Evolutionary conservation across 805 yeast genomes (phyloP), one percentile per base, ranked within the genome.

Genomic region (Ogataea sp.): DNA sequence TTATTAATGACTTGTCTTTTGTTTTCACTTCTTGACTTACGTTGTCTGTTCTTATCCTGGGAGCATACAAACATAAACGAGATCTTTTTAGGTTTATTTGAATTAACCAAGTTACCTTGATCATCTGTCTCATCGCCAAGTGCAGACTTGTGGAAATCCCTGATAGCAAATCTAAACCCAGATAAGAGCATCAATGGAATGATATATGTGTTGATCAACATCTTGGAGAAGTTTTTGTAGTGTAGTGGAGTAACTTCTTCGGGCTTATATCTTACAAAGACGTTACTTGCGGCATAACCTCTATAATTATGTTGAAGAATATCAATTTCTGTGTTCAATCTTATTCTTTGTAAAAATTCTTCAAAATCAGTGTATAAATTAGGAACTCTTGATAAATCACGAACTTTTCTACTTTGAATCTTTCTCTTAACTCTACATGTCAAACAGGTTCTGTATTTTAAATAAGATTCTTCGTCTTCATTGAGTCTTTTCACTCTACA

Each of bases 1-100:
- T 59, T 64, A 47, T 67, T 68, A 8, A 56, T 44, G 16, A 65
- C 58, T 25, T 50, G 57, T 38, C 70, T 55, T 39, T 63, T 61
- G 34, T 62, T 53, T 7, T 56, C 62, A 32, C 70, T 61, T 39
- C 72, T 50, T 10, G 70, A 61, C 42, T 62, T 64, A 36, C 73
- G 57, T 41, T 67, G 69, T 20, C 66, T 57, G n/a, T 55, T 46
- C 35, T 53, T 58, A 42, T 68, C 73, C 39, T 68, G 73, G 2
- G 70, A 64, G 41, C 73, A 68, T 23, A 68, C 60, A 41, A 64
- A 68, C 63, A 61, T 65, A 58, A 70, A 67, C 1, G 69, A 55
- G 29, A 67, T 56, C 43, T 64, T 67, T 39, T 65, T 65, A 7
- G 64, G 51, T 42, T 61, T 63, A 29, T 62, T 53, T 5, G 68